Conservation (phyloP, 805 yeast species). For the Candida ortonii region DNA sequence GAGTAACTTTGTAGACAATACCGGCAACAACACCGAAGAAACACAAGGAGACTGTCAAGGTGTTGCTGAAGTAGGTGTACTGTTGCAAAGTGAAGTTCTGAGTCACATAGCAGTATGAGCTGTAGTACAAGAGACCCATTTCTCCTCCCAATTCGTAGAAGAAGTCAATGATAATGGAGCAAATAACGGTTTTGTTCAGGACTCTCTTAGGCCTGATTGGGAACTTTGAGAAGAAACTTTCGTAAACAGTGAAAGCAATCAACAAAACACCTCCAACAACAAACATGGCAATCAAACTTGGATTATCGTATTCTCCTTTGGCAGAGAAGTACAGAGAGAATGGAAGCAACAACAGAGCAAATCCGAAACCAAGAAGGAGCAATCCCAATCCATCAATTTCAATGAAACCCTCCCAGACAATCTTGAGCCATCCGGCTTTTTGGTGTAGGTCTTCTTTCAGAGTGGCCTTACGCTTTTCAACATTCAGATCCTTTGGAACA, state of each 20-base stretch:
- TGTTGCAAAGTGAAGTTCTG: conserved; percentile 31
- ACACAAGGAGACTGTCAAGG: conserved; percentile 37
- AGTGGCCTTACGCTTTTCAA: conserved; percentile 2
- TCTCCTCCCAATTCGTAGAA: conserved; percentile 5
- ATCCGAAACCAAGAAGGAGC: conserved; percentile 38
- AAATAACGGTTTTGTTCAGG: conserved; percentile 37
- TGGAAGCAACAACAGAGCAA: conserved; percentile 38
- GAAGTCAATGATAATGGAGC: conserved; percentile 33
- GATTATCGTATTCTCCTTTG: conserved; percentile 34
- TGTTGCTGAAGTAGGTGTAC: conserved; percentile 39
- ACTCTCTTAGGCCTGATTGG: conserved; percentile 39
- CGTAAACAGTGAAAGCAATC: conserved; percentile 31
- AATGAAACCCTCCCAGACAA: conserved; percentile 23
- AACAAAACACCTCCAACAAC: conserved; percentile 37
- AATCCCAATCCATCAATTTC: conserved; percentile 41
- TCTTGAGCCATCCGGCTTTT: too few relatives aligned
- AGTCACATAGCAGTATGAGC: conserved; percentile 35
- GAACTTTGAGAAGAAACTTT: conserved; percentile 33
- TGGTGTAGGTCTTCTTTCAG: too few relatives aligned
- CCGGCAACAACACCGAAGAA: conserved; percentile 39
- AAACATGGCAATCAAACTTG: conserved; percentile 42
- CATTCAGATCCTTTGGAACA: neutral
- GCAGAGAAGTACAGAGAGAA: conserved; percentile 36
- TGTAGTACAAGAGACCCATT: conserved; percentile 27
- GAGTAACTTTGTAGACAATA: conserved; percentile 32